A percentile compares a stretch with the other conserved stretches of the same genome.
phyloP scores from a whole-genome alignment of 805 yeast species.

The Maudiozyma barnettii region DNA sequence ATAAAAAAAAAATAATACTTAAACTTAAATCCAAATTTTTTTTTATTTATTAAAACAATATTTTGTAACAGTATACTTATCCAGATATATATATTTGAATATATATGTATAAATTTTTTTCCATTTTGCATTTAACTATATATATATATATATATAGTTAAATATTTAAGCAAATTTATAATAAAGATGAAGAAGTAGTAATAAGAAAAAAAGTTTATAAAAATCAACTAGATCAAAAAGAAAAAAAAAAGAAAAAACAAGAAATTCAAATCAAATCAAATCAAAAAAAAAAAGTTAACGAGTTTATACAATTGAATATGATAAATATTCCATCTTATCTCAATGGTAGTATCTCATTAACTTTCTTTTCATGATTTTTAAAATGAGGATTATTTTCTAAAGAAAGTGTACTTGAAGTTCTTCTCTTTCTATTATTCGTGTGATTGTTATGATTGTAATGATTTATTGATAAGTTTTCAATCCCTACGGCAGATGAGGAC shows the following conservation, averaged over 20 bases:
- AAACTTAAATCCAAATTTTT: neutral
- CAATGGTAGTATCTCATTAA: slow-evolving; percentile 47
- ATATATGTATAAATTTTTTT: neutral
- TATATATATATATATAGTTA: too few species aligned
- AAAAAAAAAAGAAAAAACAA: neutral
- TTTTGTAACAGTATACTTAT: neutral
- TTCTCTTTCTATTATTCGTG: slow-evolving; percentile 4
- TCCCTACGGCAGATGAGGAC: too few species aligned
- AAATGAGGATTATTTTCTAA: neutral
- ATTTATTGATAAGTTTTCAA: neutral
- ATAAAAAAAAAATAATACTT: neutral
- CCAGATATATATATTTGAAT: neutral
- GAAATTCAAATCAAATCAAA: neutral
- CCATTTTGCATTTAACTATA: too few species aligned
- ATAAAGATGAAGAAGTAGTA: too few species aligned
- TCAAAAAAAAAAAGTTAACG: neutral
- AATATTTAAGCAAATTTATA: too few species aligned
- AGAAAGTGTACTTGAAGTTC: slow-evolving; percentile 5
- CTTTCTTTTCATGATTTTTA: slow-evolving; percentile 23
- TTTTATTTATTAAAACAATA: too few species aligned
- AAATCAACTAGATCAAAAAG: neutral
- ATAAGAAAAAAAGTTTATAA: neutral
- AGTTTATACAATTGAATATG: neutral
- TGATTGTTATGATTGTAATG: too few species aligned
- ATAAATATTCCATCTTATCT: neutral